Evolutionary conservation across 169 alveolate genomes (phyloP).

Genomic region (Neospora caninum): DNA sequence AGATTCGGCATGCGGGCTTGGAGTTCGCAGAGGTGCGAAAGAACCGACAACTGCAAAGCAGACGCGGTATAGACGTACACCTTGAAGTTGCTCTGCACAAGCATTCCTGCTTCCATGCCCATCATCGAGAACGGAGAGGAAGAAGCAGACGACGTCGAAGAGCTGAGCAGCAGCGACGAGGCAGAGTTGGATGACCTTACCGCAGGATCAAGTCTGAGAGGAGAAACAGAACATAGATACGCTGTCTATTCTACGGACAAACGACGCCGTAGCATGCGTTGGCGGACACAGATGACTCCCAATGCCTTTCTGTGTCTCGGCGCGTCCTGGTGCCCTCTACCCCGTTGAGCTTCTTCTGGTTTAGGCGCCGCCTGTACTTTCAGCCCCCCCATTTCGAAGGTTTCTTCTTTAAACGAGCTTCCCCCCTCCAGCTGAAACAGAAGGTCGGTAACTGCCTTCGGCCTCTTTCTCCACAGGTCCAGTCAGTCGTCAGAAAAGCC

Average conservation of each 20-base stretch:
- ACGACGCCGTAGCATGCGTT: background rate
- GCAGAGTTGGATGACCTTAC: background rate
- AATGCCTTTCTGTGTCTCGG: background rate
- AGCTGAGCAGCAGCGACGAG: background rate
- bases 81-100: constrained; percentile 90
- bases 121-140: background rate
- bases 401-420: too few relatives aligned
- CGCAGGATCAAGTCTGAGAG: background rate
- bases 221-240: background rate
- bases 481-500: too few relatives aligned
- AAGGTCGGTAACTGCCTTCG: too few relatives aligned
- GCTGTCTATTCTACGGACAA: too few relatives aligned
- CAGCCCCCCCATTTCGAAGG: too few relatives aligned
- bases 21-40: constrained; percentile 87
- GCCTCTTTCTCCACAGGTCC: too few relatives aligned
- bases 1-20: constrained; percentile 88
- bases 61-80: constrained; percentile 90
- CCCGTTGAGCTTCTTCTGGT: too few relatives aligned
- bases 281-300: background rate
- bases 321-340: too few relatives aligned
- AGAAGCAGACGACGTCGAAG: background rate
- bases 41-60: constrained; percentile 82
- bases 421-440: too few relatives aligned
- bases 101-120: constrained; percentile 80
- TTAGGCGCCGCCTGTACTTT: too few relatives aligned